These are phyloP conservation scores for Aegilops speltoides DNA, from an alignment of 176 grass and related monocot species.

Conservation along the genomic window DNA sequence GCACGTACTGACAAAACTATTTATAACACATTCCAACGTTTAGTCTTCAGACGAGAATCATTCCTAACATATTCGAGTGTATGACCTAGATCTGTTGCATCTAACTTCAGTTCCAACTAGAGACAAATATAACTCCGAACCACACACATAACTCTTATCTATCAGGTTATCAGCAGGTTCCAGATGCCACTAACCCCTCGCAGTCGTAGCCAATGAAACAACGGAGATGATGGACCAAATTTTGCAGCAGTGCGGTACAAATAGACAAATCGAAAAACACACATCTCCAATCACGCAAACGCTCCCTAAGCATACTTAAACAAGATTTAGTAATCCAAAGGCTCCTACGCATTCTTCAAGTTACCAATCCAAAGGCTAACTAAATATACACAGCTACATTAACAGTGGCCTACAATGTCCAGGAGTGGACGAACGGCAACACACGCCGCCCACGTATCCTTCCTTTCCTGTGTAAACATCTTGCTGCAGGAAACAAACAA, in stretches of 20 bases:
- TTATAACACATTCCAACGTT: too few species aligned
- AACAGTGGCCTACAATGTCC: background rate
- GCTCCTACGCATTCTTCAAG: background rate
- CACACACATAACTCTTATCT: background rate
- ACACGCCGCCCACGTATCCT: background rate
- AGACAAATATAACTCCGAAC: background rate
- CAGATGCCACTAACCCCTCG: background rate
- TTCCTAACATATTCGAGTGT: background rate
- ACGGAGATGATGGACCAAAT: background rate
- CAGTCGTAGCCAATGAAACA: too few species aligned
- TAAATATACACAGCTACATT: constrained; percentile 34
- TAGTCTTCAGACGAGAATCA: background rate
- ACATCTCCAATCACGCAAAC: background rate
- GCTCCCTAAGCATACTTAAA: background rate
- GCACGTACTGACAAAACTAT: too few species aligned
- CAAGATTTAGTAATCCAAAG: background rate
- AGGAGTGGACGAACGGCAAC: background rate
- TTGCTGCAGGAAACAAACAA: constrained; percentile 3
- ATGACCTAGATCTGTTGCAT: background rate
- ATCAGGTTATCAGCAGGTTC: background rate
- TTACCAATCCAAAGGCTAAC: constrained; percentile 24
- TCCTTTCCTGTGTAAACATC: constrained; percentile 1
- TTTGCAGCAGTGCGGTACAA: background rate
- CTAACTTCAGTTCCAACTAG: background rate
- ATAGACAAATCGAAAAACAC: background rate